A percentile compares a stretch with the other conserved stretches of the same genome.
These are phyloP conservation scores for Kandelia obovata DNA, from an alignment of 345 rosid species.

Conservation along the genomic window DNA sequence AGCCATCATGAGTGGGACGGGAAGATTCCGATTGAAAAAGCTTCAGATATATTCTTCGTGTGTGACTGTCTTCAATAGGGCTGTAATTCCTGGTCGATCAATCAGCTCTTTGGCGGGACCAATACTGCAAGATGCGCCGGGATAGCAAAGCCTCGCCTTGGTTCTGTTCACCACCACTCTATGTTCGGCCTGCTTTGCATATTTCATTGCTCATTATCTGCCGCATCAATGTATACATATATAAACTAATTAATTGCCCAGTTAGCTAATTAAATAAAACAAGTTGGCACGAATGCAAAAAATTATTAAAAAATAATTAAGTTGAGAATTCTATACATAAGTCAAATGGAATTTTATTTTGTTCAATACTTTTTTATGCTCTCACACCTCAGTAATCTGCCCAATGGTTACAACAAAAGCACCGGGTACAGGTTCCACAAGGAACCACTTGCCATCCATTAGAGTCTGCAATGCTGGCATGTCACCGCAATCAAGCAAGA, in stretches of 20 bases:
- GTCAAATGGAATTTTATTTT: too few relatives aligned
- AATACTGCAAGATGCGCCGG: slow-evolving; percentile 20
- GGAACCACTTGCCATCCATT: slow-evolving; percentile 23
- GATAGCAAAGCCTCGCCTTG: slow-evolving; percentile 33
- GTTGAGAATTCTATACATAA: too few relatives aligned
- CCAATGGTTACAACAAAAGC: slow-evolving; percentile 28
- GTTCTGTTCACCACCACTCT: slow-evolving; percentile 25
- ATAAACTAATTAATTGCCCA: too few relatives aligned
- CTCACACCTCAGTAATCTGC: slow-evolving; percentile 21
- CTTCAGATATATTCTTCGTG: slow-evolving; percentile 14
- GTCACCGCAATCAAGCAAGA: slow-evolving; percentile 18
- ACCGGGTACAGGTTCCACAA: slow-evolving; percentile 16
- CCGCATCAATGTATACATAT: background rate
- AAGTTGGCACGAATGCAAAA: too few relatives aligned
- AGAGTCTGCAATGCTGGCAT: slow-evolving; percentile 20
- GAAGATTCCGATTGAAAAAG: slow-evolving; percentile 26
- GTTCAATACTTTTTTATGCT: too few relatives aligned
- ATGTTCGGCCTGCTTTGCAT: slow-evolving; percentile 24
- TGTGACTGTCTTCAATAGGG: slow-evolving; percentile 29
- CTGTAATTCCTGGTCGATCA: slow-evolving; percentile 14
- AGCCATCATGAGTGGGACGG: slow-evolving; percentile 15
- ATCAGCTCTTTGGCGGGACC: slow-evolving; percentile 35
- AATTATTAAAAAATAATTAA: too few relatives aligned
- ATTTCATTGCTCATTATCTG: slow-evolving; percentile 30
- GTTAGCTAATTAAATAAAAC: too few relatives aligned